phyloP scores from a whole-genome alignment of 257 asterid species.

The Jasminum sambac region DNA sequence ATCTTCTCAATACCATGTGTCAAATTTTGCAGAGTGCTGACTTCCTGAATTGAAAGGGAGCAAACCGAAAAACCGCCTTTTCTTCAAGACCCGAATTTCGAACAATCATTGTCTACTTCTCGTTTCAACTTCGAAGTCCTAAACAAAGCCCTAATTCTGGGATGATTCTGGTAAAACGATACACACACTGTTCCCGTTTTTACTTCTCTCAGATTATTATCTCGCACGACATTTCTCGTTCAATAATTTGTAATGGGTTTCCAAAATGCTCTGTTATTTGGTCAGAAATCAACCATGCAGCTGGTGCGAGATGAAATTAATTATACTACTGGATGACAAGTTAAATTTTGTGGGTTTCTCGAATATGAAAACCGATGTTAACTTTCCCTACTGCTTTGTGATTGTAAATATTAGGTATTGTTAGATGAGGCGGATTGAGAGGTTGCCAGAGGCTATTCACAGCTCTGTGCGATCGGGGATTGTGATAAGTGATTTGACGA shows the following conservation, averaged over 20 bases:
- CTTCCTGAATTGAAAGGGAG: too few species aligned
- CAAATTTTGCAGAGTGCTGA: too few species aligned
- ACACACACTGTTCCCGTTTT: neutral
- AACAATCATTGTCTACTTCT: too few species aligned
- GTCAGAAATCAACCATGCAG: neutral
- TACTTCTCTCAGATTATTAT: neutral
- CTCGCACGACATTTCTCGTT: neutral
- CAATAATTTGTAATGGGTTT: constrained; percentile 7
- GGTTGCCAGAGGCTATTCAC: constrained; percentile 68
- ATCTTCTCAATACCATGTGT: too few species aligned
- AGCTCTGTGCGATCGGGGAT: constrained; percentile 73
- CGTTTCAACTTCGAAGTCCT: neutral
- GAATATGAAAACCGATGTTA: constrained; percentile 10
- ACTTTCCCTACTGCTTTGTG: constrained; percentile 5
- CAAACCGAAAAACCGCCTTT: too few species aligned
- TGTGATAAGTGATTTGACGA: constrained; percentile 65
- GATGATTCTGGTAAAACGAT: constrained; percentile 1
- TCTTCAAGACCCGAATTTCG: too few species aligned
- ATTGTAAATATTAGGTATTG: constrained; percentile 18
- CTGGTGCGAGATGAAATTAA: constrained; percentile 8
- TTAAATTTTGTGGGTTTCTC: neutral
- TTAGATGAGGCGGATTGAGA: constrained; percentile 62
- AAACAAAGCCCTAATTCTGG: neutral
- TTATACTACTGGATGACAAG: neutral
- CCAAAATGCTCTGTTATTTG: neutral